Conservation (phyloP, 495 filamentous ascomycete species). For the Emericellopsis terricola region DNA sequence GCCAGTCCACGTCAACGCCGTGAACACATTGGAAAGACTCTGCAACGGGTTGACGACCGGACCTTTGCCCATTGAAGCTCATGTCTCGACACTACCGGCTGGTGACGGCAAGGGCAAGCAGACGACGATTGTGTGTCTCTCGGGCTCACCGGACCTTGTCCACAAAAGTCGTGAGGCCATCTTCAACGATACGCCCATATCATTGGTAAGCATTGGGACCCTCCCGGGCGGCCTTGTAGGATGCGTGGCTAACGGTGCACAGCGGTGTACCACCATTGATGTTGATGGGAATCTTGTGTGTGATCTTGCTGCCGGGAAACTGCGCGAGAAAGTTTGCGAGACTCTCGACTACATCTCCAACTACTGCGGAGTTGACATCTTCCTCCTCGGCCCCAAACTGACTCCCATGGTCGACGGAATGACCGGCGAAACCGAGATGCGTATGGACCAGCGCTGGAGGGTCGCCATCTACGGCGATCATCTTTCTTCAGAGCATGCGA, state of each 20-base stretch:
- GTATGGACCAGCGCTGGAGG: conserved; percentile 60
- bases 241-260: too few relatives aligned
- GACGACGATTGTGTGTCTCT: conserved; percentile 80
- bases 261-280: conserved; percentile 86
- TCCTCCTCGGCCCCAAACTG: conserved; percentile 71
- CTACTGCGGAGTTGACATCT: conserved; percentile 89
- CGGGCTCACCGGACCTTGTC: conserved; percentile 65
- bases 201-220: conserved; percentile 46
- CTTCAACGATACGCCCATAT: conserved; percentile 70
- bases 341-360: conserved; percentile 68
- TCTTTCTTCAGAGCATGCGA: conserved; percentile 90
- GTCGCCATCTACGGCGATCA: conserved; percentile 90
- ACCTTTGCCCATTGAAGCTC: conserved; percentile 56
- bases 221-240: too few relatives aligned
- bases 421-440: conserved; percentile 32
- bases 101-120: conserved; percentile 54
- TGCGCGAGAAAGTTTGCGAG: conserved; percentile 47
- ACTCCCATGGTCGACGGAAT: conserved; percentile 44
- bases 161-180: conserved; percentile 71
- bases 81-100: conserved; percentile 65
- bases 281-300: conserved; percentile 78
- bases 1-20: conserved; percentile 72
- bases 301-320: conserved; percentile 48
- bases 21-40: conserved; percentile 53
- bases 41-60: conserved; percentile 60